Evolutionary conservation across 768 basidiomycete genomes (phyloP), one percentile per base, ranked within the genome.

Genomic region (Pholiota conissans): DNA sequence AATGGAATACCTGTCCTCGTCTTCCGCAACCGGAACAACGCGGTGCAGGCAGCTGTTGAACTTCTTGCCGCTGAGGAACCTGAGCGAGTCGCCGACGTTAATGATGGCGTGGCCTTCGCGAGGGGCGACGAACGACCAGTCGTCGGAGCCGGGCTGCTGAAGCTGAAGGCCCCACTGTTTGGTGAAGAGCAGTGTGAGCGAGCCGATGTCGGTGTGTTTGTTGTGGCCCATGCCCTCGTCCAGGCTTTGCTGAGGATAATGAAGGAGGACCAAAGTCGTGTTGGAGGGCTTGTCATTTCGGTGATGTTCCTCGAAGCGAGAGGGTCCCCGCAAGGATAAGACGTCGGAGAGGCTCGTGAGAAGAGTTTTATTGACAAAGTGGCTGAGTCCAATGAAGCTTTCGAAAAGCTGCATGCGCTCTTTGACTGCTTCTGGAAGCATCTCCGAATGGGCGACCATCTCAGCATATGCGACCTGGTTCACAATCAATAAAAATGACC

Each of bases 21-120:
- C 56, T 16, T 22, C 42, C 3, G 56, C 56, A 22, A 57, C 56
- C 3, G 56, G 56, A 20, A 57, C 24, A 14, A 57, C 56, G 29
- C 56, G 56, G 32, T 57, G 56, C 49, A 57, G 28, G 49, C 56
- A 57, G 27, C 56, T 57, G 56, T 51, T 57, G 42, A 57, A 52
- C 14, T 27, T 40, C 40, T 57, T 57, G 11, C 56, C 56, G 39
- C 56, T 57, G 29, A 57, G 50, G 49, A 57, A 57, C 11, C 56
- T 48, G 14, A 57, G 30, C 8, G 56, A 57, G n/a, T 57, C 56
- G 5, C 56, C 56, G 20, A 57, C 37, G 39, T 57, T 57, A 6
- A 57, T 51, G 16, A 57, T 57, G 3, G 56, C 56, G 22, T 57
- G 56, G 0, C 56, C 56, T 10, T 57, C 56, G 18, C 56, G 49